A percentile compares a stretch with the other conserved stretches of the same genome.
phyloP scores from a whole-genome alignment of 2,329 filamentous ascomycete species.

The Dryadomyces quercus-mongolicae region DNA sequence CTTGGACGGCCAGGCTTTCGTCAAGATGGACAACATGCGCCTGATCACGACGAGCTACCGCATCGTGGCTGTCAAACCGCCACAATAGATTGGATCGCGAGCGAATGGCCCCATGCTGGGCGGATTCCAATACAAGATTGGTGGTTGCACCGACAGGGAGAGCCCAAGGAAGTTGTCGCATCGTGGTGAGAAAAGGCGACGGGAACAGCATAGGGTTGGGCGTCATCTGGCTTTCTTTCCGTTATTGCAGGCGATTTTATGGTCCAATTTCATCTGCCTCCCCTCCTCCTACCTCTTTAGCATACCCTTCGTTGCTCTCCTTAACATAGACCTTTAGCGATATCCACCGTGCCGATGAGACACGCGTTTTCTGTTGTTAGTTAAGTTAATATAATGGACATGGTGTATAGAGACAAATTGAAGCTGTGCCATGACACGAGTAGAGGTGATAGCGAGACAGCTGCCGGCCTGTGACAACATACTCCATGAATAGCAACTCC shows the following conservation, averaged over 20 bases:
- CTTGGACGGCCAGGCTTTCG: conserved; percentile 39
- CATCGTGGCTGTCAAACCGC: conserved; percentile 35
- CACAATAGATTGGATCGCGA: not conserved
- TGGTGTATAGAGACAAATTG: no score
- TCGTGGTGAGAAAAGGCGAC: not conserved
- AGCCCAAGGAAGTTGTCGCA: not conserved
- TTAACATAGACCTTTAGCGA: conserved; percentile 10
- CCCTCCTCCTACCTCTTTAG: not conserved
- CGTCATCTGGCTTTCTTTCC: not conserved
- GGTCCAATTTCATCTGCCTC: not conserved
- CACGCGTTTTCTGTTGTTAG: not conserved
- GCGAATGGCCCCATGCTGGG: not conserved
- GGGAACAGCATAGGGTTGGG: not conserved
- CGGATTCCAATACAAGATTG: no score
- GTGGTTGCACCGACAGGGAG: not conserved
- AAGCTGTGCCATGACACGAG: no score
- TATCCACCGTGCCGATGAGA: conserved; percentile 6
- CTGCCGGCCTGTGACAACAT: no score
- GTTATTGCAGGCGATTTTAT: not conserved
- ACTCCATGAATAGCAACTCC: no score
- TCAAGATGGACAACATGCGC: conserved; percentile 42
- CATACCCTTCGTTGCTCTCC: conserved; percentile 7
- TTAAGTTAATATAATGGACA: conserved; percentile 1
- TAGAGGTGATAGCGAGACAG: no score
- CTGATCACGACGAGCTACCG: conserved; percentile 39